Evolutionary conservation across 139 green algal genomes (phyloP).

Genomic region (Chlamydomonas urium): DNA sequence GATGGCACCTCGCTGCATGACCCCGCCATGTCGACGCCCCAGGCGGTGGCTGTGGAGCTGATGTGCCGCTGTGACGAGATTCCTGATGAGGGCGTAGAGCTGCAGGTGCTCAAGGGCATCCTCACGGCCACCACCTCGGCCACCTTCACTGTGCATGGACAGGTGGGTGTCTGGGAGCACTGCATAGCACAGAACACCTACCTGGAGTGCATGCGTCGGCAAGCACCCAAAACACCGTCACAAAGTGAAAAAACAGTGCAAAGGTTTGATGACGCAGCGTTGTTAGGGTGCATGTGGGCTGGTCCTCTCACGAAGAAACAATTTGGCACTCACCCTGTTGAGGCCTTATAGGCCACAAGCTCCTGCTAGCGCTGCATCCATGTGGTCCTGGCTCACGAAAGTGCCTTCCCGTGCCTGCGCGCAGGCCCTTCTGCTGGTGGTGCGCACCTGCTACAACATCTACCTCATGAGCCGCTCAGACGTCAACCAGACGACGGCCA

Average conservation of each 20-base stretch:
- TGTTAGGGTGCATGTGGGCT: too few relatives aligned
- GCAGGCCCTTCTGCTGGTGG: conserved; percentile 76
- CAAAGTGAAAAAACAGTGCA: too few relatives aligned
- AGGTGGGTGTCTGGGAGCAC: too few relatives aligned
- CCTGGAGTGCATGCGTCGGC: too few relatives aligned
- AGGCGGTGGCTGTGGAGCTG: conserved; percentile 75
- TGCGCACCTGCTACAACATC: conserved; percentile 96
- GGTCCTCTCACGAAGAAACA: too few relatives aligned
- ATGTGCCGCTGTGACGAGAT: conserved; percentile 87
- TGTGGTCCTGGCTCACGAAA: too few relatives aligned
- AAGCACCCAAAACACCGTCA: too few relatives aligned
- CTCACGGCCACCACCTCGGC: conserved; percentile 81
- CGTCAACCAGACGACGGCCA: conserved; percentile 92
- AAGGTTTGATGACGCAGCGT: conserved; percentile 86
- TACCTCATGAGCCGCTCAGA: conserved; percentile 79
- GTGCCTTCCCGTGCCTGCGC: too few relatives aligned
- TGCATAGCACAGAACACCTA: too few relatives aligned
- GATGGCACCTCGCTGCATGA: neutral
- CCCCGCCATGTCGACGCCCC: conserved; percentile 25
- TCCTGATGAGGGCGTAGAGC: conserved; percentile 87
- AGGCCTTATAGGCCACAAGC: too few relatives aligned
- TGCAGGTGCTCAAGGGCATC: conserved; percentile 82
- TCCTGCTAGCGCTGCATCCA: conserved; percentile 76
- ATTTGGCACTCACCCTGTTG: neutral
- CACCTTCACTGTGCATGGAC: conserved; percentile 77